Conservation (phyloP, 2,329 filamentous ascomycete genomes). For the Talaromyces sp. region DNA sequence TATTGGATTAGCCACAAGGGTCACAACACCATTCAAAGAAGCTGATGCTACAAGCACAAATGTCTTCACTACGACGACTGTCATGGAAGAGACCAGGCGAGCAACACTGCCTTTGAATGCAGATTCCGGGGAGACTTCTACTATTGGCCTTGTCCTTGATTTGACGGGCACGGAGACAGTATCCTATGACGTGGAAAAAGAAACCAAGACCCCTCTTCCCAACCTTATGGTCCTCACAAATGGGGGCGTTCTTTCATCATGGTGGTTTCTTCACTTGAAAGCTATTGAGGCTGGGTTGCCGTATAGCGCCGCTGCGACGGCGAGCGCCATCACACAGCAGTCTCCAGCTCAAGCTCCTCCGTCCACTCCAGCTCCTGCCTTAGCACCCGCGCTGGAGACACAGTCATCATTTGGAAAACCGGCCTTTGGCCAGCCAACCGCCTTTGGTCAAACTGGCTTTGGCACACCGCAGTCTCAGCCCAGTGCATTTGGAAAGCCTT, state of each 20-base stretch:
- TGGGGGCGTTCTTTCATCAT: slow-evolving; percentile 77
- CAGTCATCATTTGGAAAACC: slow-evolving; percentile 6
- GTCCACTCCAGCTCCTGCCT: slow-evolving; percentile 21
- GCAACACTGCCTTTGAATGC: slow-evolving; percentile 72
- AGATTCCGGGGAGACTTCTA: slow-evolving; percentile 64
- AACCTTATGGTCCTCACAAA: slow-evolving; percentile 83
- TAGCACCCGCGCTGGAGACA: slow-evolving; percentile 13
- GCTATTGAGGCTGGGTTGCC: slow-evolving; percentile 71
- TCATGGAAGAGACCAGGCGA: slow-evolving; percentile 69
- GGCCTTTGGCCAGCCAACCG: slow-evolving; percentile 24
- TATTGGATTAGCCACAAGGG: slow-evolving; percentile 72
- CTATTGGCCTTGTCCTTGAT: slow-evolving; percentile 78
- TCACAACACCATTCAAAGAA: slow-evolving; percentile 63
- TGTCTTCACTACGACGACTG: slow-evolving; percentile 70
- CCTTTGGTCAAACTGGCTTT: slow-evolving; percentile 31
- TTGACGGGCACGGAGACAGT: slow-evolving; percentile 79
- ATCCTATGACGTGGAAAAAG: slow-evolving; percentile 22
- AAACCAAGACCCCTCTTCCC: slow-evolving; percentile 75
- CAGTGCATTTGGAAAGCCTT: slow-evolving; percentile 21
- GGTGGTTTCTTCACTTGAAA: slow-evolving; percentile 91
- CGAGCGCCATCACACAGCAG: slow-evolving; percentile 19
- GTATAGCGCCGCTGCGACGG: slow-evolving; percentile 66
- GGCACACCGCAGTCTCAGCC: slow-evolving; percentile 18
- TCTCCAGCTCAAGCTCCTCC: slow-evolving; percentile 22
- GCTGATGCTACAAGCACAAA: slow-evolving; percentile 57